These are phyloP conservation scores for Musa balbisiana DNA, from an alignment of 202 grass and related monocot genomes.

Conservation along the genomic window DNA sequence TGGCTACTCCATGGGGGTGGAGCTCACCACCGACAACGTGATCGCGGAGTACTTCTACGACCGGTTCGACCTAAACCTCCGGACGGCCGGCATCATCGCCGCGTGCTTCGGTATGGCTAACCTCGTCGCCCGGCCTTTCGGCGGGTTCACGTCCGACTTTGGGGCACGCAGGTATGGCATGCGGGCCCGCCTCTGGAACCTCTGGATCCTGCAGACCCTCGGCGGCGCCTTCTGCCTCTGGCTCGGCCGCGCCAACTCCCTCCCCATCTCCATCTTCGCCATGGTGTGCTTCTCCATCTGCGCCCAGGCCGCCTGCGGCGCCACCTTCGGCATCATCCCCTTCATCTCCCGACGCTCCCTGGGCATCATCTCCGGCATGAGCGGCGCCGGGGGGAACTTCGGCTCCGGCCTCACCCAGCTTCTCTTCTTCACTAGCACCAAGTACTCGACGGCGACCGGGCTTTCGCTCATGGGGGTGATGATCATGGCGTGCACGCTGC, in stretches of 20 bases:
- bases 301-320: conserved; percentile 72
- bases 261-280: conserved; percentile 34
- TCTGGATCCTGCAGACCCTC: conserved; percentile 77
- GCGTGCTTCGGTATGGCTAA: conserved; percentile 91
- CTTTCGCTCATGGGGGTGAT: conserved; percentile 60
- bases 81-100: conserved; percentile 59
- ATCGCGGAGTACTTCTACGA: conserved; percentile 87
- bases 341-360: conserved; percentile 65
- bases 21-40: conserved; percentile 78
- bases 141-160: conserved; percentile 49
- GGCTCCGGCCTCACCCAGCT: conserved; percentile 61
- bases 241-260: conserved; percentile 35
- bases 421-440: conserved; percentile 61
- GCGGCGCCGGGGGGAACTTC: conserved; percentile 56
- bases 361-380: conserved; percentile 60
- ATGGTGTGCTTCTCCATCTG: conserved; percentile 82
- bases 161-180: conserved; percentile 45
- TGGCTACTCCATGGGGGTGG: conserved; percentile 69
- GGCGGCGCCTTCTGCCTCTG: conserved; percentile 66
- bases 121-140: conserved; percentile 50
- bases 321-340: conserved; percentile 54
- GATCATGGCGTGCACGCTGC: conserved; percentile 67
- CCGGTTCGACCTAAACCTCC: conserved; percentile 58
- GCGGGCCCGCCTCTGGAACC: conserved; percentile 64
- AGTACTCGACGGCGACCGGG: conserved; percentile 33